These are phyloP conservation scores for Rhodotorula sp. DNA, from an alignment of 1,284 basidiomycete genomes.

Conservation along the genomic window DNA sequence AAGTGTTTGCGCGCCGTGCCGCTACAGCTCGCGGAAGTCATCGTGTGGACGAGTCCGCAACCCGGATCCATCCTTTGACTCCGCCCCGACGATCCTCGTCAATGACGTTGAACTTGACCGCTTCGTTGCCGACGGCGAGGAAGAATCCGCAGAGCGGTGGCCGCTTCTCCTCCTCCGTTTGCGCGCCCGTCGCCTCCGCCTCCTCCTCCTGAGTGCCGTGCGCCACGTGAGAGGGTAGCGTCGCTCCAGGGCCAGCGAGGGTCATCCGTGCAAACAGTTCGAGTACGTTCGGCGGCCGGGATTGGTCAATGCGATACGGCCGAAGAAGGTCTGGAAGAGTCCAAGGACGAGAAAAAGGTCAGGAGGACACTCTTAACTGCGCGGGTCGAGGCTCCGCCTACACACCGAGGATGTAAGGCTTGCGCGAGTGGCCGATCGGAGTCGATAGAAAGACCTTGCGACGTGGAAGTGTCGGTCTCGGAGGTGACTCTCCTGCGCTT, in stretches of 20 bases:
- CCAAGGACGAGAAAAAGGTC: no score
- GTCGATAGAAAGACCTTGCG: constrained; percentile 34
- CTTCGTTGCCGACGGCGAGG: constrained; percentile 43
- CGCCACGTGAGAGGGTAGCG: neutral
- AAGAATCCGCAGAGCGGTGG: constrained; percentile 12
- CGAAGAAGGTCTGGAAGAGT: constrained; percentile 23
- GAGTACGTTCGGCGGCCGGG: constrained; percentile 29
- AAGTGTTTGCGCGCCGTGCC: neutral
- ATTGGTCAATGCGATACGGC: constrained; percentile 14
- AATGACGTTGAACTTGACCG: constrained; percentile 42
- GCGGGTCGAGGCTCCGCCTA: no score
- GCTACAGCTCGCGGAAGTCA: neutral
- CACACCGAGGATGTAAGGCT: constrained; percentile 38
- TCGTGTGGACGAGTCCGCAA: neutral
- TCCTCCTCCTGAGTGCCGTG: neutral
- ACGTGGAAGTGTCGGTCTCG: constrained; percentile 6
- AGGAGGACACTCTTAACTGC: no score
- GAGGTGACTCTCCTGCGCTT: neutral
- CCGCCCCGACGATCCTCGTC: neutral
- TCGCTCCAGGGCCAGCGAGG: constrained; percentile 4
- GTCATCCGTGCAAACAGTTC: constrained; percentile 43
- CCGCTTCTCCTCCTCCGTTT: neutral
- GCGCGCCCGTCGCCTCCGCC: neutral
- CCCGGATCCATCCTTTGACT: constrained; percentile 1
- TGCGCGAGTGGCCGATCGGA: constrained; percentile 40